phyloP scores from a whole-genome alignment of 768 basidiomycete species.

The Boletus huronensis region DNA sequence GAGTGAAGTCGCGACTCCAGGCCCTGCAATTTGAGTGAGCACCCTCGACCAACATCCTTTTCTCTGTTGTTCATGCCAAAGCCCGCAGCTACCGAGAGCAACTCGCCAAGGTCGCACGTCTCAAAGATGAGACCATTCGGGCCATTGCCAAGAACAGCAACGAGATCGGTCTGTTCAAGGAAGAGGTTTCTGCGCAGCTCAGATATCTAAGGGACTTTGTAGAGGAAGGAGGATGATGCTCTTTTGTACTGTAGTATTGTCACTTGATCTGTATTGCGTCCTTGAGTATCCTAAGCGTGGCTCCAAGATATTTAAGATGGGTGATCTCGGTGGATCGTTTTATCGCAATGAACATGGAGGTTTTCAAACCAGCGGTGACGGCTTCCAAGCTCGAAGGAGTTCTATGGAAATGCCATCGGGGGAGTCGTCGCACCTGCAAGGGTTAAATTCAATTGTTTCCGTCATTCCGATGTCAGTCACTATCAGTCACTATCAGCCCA shows the following conservation, averaged over 20 bases:
- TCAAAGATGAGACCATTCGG: constrained; percentile 77
- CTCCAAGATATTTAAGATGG: background rate
- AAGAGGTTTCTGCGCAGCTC: constrained; percentile 69
- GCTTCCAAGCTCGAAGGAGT: background rate
- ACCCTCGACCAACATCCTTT: background rate
- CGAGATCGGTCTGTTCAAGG: constrained; percentile 79
- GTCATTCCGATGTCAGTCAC: too few species aligned
- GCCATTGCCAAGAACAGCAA: constrained; percentile 83
- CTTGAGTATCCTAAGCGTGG: background rate
- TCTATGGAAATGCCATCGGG: background rate
- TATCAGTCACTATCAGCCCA: too few species aligned
- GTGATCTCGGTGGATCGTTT: background rate
- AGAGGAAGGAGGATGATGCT: constrained; percentile 43
- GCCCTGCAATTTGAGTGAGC: constrained; percentile 72
- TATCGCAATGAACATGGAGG: background rate
- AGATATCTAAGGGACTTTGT: constrained; percentile 67
- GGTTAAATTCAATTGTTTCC: too few species aligned
- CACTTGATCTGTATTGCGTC: background rate
- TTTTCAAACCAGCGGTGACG: background rate
- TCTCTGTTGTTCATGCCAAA: constrained; percentile 1
- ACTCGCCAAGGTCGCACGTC: constrained; percentile 65
- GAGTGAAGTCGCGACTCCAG: constrained; percentile 74
- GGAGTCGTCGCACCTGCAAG: too few species aligned
- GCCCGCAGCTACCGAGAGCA: constrained; percentile 69
- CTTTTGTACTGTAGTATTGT: background rate